Evolutionary conservation across 2,329 filamentous ascomycete species (phyloP), one percentile per base, ranked within the genome.

Genomic region (Fusarium gaditjirri): DNA sequence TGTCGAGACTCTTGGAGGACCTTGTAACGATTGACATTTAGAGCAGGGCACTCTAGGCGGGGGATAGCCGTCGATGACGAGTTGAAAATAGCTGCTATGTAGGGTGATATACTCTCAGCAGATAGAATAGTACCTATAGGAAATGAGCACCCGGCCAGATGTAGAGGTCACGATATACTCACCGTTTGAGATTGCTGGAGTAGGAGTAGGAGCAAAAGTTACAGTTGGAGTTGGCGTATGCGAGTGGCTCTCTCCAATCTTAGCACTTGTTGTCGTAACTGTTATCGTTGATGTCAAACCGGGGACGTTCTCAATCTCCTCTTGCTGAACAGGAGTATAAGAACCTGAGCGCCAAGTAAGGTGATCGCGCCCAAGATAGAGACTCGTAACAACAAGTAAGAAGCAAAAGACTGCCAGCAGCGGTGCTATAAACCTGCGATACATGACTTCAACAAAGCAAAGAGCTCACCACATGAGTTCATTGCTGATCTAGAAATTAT

Each of bases 61-160:
- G 74, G 68, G 6, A 78, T 54, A 1, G 58, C 42, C 8, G 71
- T 76, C 27, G 74, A 69, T 7, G 70, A 53, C 6, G 78, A 67
- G 29, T 80, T 58, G 17, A 82, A 56, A 31, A 81, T 81, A 4
- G 78, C 74, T 33, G 77, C 56, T 25, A 79, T 54, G 42, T 80
- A 81, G 8, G 60, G 59, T 7, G 70, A 63, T 16, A 78, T 72
- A 23, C 55, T 67, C 25, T 66, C 56, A 13, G 72, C 59, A 1
- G 68, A 61, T 7, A 77, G 56, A 36, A 71, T 49, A 10, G 8
- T 85, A 76, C 1, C 83, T 84, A 17, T 2, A 73, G 25, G 82
- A 0, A n/a, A 43, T 73, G 7, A 66, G 39, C 31, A 35, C 7
- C 1, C 11, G 8, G 4, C 1, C 16, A 8, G 5, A 5, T 10